These are phyloP conservation scores for Aspergillus diversus DNA, from an alignment of 495 filamentous ascomycete species.

Conservation along the genomic window DNA sequence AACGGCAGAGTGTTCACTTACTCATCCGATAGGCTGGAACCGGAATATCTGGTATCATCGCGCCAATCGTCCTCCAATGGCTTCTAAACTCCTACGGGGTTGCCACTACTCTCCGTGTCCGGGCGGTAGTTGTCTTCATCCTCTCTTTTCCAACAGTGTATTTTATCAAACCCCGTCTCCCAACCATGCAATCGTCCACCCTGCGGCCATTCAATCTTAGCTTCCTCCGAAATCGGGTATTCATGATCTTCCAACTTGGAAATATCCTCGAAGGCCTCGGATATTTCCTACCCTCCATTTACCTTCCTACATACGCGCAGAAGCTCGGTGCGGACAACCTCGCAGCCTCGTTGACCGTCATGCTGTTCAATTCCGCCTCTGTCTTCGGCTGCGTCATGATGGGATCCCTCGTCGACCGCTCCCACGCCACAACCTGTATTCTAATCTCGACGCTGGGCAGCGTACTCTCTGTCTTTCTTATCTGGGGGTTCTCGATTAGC, in stretches of 20 bases:
- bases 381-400: conserved; percentile 56
- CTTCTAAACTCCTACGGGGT: conserved; percentile 43
- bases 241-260: conserved; percentile 55
- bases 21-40: no score
- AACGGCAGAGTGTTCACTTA: conserved; percentile 47
- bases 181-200: conserved; percentile 7
- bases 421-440: conserved; percentile 56
- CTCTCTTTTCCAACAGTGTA: conserved; percentile 54
- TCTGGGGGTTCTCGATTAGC: conserved; percentile 61
- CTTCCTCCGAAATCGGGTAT: conserved; percentile 50
- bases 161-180: conserved; percentile 53
- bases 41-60: conserved; percentile 26
- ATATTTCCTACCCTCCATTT: conserved; percentile 62
- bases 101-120: no score
- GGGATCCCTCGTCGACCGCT: conserved; percentile 56
- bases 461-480: conserved; percentile 55
- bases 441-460: conserved; percentile 55
- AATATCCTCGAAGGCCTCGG: conserved; percentile 61
- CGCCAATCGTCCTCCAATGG: conserved; percentile 32
- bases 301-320: conserved; percentile 57
- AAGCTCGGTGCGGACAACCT: conserved; percentile 36
- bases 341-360: conserved; percentile 42
- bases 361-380: conserved; percentile 52
- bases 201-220: conserved; percentile 33
- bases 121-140: conserved; percentile 9